phyloP scores from a whole-genome alignment of 345 rosid genomes.

The Sisymbrium altissimum region DNA sequence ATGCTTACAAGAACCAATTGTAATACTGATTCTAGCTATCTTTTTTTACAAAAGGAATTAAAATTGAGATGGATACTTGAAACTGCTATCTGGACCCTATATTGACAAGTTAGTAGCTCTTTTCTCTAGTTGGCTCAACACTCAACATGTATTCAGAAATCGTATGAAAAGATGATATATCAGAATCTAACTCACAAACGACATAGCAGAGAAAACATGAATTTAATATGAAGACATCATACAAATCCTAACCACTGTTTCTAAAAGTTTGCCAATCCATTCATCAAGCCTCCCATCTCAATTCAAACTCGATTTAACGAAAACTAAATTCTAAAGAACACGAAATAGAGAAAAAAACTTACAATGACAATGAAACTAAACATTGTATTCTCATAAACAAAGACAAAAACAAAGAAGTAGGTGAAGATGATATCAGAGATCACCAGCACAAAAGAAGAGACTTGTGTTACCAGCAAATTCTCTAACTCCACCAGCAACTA shows the following conservation, averaged over 20 bases:
- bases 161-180: neutral
- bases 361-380: conserved; percentile 17
- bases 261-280: conserved; percentile 10
- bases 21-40: too few relatives aligned
- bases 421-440: conserved; percentile 14
- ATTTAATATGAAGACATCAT: neutral
- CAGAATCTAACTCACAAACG: neutral
- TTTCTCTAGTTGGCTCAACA: too few relatives aligned
- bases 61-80: neutral
- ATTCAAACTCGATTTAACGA: conserved; percentile 5
- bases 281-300: neutral
- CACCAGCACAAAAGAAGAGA: conserved; percentile 10
- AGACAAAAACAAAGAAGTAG: neutral
- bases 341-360: conserved; percentile 15
- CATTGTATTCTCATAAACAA: conserved; percentile 20
- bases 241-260: conserved; percentile 23
- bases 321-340: conserved; percentile 11
- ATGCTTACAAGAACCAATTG: too few relatives aligned
- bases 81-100: too few relatives aligned
- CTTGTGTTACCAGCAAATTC: conserved; percentile 3
- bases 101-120: neutral
- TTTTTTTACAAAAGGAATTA: too few relatives aligned
- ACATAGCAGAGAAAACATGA: conserved; percentile 5
- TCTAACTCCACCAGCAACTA: conserved; percentile 15
- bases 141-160: too few relatives aligned